Conservation (phyloP, 208 protist genomes). For the Leishmania arabica region DNA sequence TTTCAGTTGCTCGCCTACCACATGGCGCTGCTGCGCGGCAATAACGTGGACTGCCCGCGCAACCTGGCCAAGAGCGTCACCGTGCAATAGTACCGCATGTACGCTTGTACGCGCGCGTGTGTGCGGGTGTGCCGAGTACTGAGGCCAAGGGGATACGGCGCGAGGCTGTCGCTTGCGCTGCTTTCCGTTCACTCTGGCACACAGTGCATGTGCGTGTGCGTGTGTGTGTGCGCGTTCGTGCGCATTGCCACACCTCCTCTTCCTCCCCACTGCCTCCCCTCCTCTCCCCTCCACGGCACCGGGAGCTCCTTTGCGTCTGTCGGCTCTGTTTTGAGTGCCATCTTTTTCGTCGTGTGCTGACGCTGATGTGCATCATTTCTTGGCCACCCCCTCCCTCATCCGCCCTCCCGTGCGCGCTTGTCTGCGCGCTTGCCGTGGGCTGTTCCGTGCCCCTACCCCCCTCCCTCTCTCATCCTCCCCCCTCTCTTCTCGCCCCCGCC, state of each 20-base stretch:
- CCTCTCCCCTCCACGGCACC: background rate
- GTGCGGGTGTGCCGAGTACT: background rate
- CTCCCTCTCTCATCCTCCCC: background rate
- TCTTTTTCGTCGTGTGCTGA: background rate
- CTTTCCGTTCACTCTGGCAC: background rate
- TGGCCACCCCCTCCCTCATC: background rate
- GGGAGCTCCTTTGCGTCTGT: background rate
- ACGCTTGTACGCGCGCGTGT: background rate
- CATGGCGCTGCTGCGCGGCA: conserved; percentile 88
- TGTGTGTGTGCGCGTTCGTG: background rate
- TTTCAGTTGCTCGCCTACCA: conserved; percentile 98
- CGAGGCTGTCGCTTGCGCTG: too few species aligned
- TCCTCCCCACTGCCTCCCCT: background rate
- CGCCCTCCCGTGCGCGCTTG: background rate
- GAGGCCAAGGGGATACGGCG: background rate
- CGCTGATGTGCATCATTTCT: background rate
- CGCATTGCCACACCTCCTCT: background rate
- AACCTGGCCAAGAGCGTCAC: conserved; percentile 98
- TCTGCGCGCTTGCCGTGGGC: background rate
- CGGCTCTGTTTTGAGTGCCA: background rate
- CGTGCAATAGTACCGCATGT: conserved; percentile 50
- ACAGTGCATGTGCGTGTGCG: background rate
- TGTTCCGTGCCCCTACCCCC: background rate
- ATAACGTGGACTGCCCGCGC: conserved; percentile 95
- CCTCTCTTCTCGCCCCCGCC: background rate